Evolutionary conservation across 2,329 filamentous ascomycete species (phyloP).

Genomic region (Pestalotiopsis sp.): DNA sequence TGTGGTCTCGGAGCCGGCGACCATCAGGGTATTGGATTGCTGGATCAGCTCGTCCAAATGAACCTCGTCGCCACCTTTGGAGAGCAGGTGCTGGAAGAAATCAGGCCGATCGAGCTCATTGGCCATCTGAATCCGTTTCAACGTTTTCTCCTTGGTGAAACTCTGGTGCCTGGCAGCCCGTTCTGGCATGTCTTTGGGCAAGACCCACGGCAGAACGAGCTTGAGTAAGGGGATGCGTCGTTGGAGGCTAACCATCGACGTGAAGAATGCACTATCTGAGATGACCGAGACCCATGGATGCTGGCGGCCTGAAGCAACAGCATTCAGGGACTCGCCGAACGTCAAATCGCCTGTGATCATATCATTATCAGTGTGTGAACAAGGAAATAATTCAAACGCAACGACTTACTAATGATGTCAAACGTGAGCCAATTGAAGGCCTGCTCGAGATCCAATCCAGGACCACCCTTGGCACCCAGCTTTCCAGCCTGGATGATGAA

Average conservation of each 20-base stretch:
- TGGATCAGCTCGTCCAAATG: conserved; percentile 26
- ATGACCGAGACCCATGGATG: conserved; percentile 18
- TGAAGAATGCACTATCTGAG: conserved; percentile 2
- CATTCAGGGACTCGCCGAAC: conserved; percentile 19
- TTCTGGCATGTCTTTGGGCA: not conserved
- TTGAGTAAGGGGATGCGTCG: not conserved
- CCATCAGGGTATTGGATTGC: conserved; percentile 18
- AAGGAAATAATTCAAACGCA: not conserved
- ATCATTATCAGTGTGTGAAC: not conserved
- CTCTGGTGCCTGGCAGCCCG: not conserved
- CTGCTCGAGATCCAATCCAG: conserved; percentile 12
- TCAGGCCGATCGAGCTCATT: not conserved
- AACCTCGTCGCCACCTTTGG: not conserved
- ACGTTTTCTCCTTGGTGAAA: not conserved
- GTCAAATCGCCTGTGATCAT: conserved; percentile 14
- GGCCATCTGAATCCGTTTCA: not conserved
- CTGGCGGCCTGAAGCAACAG: not conserved
- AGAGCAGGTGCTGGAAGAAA: not conserved
- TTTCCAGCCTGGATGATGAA: conserved; percentile 19
- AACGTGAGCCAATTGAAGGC: conserved; percentile 9
- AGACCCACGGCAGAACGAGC: not conserved
- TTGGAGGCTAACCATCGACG: not conserved
- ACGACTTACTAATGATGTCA: conserved; percentile 8
- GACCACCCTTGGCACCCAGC: not conserved
- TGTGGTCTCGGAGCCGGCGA: conserved; percentile 18